Conservation (phyloP, 2,329 filamentous ascomycete species). For the Curvularia sp. region DNA sequence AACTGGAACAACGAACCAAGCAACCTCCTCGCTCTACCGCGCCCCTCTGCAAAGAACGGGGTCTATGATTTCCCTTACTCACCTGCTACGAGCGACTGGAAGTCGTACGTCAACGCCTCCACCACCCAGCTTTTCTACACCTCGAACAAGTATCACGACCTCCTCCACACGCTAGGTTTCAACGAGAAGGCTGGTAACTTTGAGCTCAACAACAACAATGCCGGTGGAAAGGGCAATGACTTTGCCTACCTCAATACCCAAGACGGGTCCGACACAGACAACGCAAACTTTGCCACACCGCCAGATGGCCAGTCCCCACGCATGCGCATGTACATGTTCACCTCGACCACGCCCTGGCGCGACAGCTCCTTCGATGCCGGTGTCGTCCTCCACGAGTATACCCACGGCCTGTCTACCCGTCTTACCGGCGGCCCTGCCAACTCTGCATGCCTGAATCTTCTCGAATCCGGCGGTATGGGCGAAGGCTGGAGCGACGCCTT, state of each 20-base stretch:
- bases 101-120: constrained; percentile 61
- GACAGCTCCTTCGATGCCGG: constrained; percentile 66
- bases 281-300: constrained; percentile 64
- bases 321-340: constrained; percentile 68
- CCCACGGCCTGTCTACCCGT: constrained; percentile 60
- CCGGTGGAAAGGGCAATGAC: constrained; percentile 61
- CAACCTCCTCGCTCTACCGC: constrained; percentile 59
- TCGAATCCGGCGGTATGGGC: constrained; percentile 64
- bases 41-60: constrained; percentile 54
- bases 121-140: constrained; percentile 68
- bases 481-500: constrained; percentile 67
- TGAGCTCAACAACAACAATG: constrained; percentile 63
- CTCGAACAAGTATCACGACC: constrained; percentile 65
- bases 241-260: constrained; percentile 64
- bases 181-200: constrained; percentile 67
- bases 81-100: constrained; percentile 31
- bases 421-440: constrained; percentile 66
- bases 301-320: constrained; percentile 51
- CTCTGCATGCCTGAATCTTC: constrained; percentile 55
- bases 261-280: constrained; percentile 62
- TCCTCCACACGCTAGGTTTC: constrained; percentile 65
- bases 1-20: constrained; percentile 54
- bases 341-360: constrained; percentile 54
- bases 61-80: constrained; percentile 53
- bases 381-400: constrained; percentile 63